Percentiles rank a stretch among this genome's conserved stretches.
Evolutionary conservation across 306 rosid genomes (phyloP).

Genomic region (Senna siamea): DNA sequence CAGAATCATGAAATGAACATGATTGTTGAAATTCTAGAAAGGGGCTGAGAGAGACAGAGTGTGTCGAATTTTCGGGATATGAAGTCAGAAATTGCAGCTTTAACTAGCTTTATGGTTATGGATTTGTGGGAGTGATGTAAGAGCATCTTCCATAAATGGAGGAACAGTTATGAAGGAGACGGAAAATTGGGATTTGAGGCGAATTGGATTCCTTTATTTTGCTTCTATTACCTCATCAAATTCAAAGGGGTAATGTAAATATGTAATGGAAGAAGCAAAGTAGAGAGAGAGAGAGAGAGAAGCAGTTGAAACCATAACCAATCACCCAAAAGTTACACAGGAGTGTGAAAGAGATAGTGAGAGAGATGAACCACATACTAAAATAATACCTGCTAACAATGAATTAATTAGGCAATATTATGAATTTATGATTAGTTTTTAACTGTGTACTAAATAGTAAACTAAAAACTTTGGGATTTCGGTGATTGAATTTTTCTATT

Average conservation of each 20-base stretch:
- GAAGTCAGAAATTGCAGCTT: constrained; percentile 67
- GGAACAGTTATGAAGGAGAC: constrained; percentile 41
- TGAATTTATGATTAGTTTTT: too few species aligned
- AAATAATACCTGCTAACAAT: too few species aligned
- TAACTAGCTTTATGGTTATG: constrained; percentile 32
- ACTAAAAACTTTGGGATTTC: too few species aligned
- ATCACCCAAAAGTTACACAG: constrained; percentile 93
- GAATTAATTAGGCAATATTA: too few species aligned
- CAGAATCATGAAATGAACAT: not conserved
- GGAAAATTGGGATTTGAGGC: constrained; percentile 21
- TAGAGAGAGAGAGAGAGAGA: constrained; percentile 34
- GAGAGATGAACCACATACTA: not conserved
- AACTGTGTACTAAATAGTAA: too few species aligned
- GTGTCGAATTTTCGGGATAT: constrained; percentile 38
- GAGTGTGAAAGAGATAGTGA: too few species aligned
- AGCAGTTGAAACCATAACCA: constrained; percentile 60
- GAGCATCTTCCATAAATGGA: constrained; percentile 31
- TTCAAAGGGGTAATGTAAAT: too few species aligned
- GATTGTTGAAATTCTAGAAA: not conserved
- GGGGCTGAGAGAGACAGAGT: not conserved
- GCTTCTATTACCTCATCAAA: not conserved
- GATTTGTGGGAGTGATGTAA: not conserved
- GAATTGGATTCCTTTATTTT: constrained; percentile 41
- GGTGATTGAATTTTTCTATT: too few species aligned
- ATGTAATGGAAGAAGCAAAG: too few species aligned